A percentile compares a stretch with the other conserved stretches of the same genome.
phyloP scores from a whole-genome alignment of 805 yeast species.

The Cyberlindnera meyerae region DNA sequence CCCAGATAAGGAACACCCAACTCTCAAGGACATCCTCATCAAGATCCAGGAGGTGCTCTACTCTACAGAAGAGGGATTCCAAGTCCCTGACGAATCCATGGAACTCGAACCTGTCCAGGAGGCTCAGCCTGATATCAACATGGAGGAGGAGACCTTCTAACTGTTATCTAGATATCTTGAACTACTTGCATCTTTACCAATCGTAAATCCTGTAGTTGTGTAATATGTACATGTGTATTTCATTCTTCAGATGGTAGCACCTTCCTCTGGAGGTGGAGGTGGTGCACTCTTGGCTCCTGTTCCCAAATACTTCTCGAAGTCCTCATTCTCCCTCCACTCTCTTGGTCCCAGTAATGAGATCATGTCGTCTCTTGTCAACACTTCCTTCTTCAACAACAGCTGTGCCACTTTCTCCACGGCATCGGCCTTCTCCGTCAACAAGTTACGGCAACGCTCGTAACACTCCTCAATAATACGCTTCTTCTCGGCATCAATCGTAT shows the following conservation, averaged over 20 bases:
- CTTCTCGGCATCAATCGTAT: conserved; percentile 63
- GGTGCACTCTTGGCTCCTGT: conserved; percentile 18
- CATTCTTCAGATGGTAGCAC: conserved; percentile 1
- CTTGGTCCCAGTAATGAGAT: conserved; percentile 69
- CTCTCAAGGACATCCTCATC: conserved; percentile 40
- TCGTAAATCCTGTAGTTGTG: too few species aligned
- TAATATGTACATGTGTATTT: conserved; percentile 3
- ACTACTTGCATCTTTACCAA: too few species aligned
- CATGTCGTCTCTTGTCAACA: conserved; percentile 79
- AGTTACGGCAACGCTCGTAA: conserved; percentile 50
- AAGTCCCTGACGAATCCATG: conserved; percentile 43
- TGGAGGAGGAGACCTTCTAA: conserved; percentile 35
- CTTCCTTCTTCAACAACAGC: conserved; percentile 66
- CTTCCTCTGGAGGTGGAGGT: conserved; percentile 16
- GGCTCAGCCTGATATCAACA: conserved; percentile 20
- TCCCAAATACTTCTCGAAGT: conserved; percentile 80
- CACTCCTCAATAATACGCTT: conserved; percentile 62
- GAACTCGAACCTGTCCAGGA: conserved; percentile 17
- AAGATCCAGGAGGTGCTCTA: conserved; percentile 75
- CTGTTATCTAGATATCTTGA: not conserved
- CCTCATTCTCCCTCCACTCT: conserved; percentile 79
- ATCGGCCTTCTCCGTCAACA: conserved; percentile 53
- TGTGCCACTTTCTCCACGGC: conserved; percentile 71
- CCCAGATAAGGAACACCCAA: conserved; percentile 21
- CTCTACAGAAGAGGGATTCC: conserved; percentile 81